These are phyloP conservation scores for Rhinocladiella mackenziei DNA, from an alignment of 2,329 filamentous ascomycete species.

Conservation along the genomic window DNA sequence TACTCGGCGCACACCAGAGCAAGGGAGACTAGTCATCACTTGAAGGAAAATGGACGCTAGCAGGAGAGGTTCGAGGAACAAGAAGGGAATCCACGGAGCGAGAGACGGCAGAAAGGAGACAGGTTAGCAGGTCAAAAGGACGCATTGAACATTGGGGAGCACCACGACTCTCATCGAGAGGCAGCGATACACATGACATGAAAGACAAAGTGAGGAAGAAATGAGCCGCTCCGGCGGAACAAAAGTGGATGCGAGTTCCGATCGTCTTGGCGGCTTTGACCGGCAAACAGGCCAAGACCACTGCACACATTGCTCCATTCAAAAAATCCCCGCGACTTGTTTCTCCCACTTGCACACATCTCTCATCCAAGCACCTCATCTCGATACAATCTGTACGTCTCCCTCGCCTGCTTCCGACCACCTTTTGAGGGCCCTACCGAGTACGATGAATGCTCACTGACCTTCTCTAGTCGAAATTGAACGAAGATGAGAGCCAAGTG, in stretches of 20 bases:
- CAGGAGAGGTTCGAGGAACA: not conserved
- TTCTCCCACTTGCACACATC: slow-evolving; percentile 10
- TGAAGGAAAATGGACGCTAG: not conserved
- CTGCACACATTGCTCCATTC: slow-evolving; percentile 14
- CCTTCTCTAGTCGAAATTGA: slow-evolving; percentile 18
- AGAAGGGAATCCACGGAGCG: not conserved
- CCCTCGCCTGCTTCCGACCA: not conserved
- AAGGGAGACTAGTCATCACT: slow-evolving; percentile 9
- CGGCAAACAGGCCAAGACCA: slow-evolving; percentile 15
- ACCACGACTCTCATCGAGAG: not conserved
- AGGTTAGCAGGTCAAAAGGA: too few relatives aligned
- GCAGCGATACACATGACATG: too few relatives aligned
- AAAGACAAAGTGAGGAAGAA: too few relatives aligned
- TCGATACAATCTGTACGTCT: slow-evolving; percentile 19
- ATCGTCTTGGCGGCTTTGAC: not conserved
- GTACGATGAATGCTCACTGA: slow-evolving; percentile 7
- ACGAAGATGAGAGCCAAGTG: slow-evolving; percentile 83
- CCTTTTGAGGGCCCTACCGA: not conserved
- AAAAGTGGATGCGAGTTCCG: not conserved
- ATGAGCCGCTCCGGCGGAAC: too few relatives aligned
- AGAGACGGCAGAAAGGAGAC: too few relatives aligned
- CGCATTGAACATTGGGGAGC: too few relatives aligned
- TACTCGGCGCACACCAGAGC: slow-evolving; percentile 17
- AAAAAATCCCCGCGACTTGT: slow-evolving; percentile 4
- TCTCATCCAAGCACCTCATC: slow-evolving; percentile 25